Percentiles rank a stretch among this genome's conserved stretches.
phyloP scores from a whole-genome alignment of 768 basidiomycete species.

The Tylopilus rubrobrunneus region DNA sequence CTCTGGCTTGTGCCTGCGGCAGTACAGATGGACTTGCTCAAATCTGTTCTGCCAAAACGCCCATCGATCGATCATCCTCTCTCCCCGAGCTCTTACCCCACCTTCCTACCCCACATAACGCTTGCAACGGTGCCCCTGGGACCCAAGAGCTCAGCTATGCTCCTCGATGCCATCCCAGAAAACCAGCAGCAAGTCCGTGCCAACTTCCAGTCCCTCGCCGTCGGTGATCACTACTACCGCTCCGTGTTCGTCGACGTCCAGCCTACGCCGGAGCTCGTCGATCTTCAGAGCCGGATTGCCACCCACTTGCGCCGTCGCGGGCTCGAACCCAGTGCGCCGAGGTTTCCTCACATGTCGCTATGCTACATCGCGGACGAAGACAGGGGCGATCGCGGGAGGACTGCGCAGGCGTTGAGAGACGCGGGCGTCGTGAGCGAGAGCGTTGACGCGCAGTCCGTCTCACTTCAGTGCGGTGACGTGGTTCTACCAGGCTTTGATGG shows the following conservation, averaged over 20 bases:
- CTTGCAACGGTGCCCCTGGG: conserved; percentile 43
- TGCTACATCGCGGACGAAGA: conserved; percentile 73
- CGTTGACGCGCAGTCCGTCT: conserved; percentile 24
- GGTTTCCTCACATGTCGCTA: conserved; percentile 70
- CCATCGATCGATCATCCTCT: conserved; percentile 12
- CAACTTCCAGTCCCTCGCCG: conserved; percentile 50
- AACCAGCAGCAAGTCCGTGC: conserved; percentile 35
- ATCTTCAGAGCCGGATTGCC: conserved; percentile 49
- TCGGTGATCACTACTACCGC: conserved; percentile 64
- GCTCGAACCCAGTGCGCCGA: conserved; percentile 46
- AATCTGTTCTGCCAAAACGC: conserved; percentile 44
- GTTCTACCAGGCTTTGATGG: conserved; percentile 42
- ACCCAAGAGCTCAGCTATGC: conserved; percentile 9
- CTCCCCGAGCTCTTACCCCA: conserved; percentile 49
- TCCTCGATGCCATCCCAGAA: conserved; percentile 39
- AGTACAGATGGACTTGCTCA: conserved; percentile 41
- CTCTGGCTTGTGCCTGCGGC: conserved; percentile 68
- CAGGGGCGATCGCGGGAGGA: conserved; percentile 46
- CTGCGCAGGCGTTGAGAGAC: conserved; percentile 40
- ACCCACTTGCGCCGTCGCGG: conserved; percentile 29
- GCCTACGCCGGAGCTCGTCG: conserved; percentile 41
- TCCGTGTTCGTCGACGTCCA: conserved; percentile 60
- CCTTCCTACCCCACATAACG: conserved; percentile 69
- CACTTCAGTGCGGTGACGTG: conserved; percentile 21
- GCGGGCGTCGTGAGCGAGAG: conserved; percentile 32